Evolutionary conservation across 2,329 filamentous ascomycete genomes (phyloP), one percentile per base, ranked within the genome.

Genomic region (Simplicillium sp.): DNA sequence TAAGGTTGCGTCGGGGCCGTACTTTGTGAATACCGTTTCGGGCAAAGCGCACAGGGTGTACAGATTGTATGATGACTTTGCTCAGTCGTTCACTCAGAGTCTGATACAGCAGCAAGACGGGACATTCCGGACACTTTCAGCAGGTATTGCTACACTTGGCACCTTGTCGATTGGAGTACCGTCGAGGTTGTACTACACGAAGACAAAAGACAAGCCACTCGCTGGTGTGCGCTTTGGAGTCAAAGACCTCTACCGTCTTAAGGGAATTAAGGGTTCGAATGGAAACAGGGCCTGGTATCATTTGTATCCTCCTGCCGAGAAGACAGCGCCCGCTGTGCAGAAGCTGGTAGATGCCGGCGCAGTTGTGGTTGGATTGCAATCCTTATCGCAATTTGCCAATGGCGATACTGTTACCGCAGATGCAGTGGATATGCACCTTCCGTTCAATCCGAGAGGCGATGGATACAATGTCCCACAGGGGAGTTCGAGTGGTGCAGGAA

Each of bases 121-220:
- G 17, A 46, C 40, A 14, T 60, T 61, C 44, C 54, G 55, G 44
- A 37, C 53, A 7, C 41, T 61, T 18, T 56, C 57, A 1, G 58
- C 58, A 12, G 53, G 55, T 28, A 49, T 54, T 7, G 46, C 50
- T 4, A 47, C 49, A 12, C 50, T 53, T 3, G 47, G 48, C 2
- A 49, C 54, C 1, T 39, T 56, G 29, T 57, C 59, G 16, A 50
- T 71, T 28, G 66, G 42, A 50, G 78, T 82, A 0, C 77, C 77
- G 4, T 81, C 76, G 7, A 66, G 78, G 9, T 59, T 82, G 0
- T 80, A 80, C 58, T 77, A 65, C 55, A 70, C 64, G 3, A 68
- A 64, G 36, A 74, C 70, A 1, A 50, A 56, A 0, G 61, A 66
- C n/a, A 69, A 75, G 50, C 77, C 77, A 1, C 61, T 83, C 0